A percentile compares a stretch with the other conserved stretches of the same genome.
These are phyloP conservation scores for Yamadazyma phyllophila DNA, from an alignment of 805 yeast species.

Conservation along the genomic window DNA sequence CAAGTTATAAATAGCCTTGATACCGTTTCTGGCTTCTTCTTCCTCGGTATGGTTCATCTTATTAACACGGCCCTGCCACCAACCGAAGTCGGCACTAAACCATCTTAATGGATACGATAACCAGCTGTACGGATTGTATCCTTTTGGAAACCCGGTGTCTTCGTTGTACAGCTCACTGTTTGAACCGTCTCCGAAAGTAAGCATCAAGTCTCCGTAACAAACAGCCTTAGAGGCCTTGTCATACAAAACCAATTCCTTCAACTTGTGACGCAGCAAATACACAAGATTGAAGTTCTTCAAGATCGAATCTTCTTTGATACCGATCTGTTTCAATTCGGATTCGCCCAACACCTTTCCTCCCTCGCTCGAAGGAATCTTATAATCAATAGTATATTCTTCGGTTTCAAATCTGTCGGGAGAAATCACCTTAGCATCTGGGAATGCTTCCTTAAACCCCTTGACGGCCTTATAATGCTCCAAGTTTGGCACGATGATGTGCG, in stretches of 20 bases:
- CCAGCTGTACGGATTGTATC: constrained; percentile 44
- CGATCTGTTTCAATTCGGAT: constrained; percentile 23
- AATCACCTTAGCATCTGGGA: constrained; percentile 51
- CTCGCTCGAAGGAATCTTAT: constrained; percentile 29
- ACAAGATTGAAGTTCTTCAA: constrained; percentile 49
- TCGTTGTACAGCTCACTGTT: constrained; percentile 42
- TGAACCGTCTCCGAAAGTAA: constrained; percentile 49
- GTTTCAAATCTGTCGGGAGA: constrained; percentile 45
- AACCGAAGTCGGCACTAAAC: constrained; percentile 29
- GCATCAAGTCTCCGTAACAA: constrained; percentile 58
- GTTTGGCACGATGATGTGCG: constrained; percentile 61
- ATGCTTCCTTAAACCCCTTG: constrained; percentile 45
- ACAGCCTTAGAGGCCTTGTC: constrained; percentile 47
- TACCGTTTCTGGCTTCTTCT: constrained; percentile 16
- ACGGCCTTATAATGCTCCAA: constrained; percentile 64
- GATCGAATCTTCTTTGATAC: constrained; percentile 38
- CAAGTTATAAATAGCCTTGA: constrained; percentile 34
- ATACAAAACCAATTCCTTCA: constrained; percentile 55
- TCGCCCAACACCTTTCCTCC: constrained; percentile 34
- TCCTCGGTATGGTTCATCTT: constrained; percentile 2
- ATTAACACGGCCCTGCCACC: constrained; percentile 6
- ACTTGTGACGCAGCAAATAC: constrained; percentile 53
- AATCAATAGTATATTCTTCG: constrained; percentile 35
- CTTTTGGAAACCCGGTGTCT: constrained; percentile 44
- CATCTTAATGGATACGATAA: constrained; percentile 37